A percentile compares a stretch with the other conserved stretches of the same genome.
These are phyloP conservation scores for Pilasporangium apinafurcum DNA, from an alignment of 352 stramenopile genomes.

Conservation along the genomic window DNA sequence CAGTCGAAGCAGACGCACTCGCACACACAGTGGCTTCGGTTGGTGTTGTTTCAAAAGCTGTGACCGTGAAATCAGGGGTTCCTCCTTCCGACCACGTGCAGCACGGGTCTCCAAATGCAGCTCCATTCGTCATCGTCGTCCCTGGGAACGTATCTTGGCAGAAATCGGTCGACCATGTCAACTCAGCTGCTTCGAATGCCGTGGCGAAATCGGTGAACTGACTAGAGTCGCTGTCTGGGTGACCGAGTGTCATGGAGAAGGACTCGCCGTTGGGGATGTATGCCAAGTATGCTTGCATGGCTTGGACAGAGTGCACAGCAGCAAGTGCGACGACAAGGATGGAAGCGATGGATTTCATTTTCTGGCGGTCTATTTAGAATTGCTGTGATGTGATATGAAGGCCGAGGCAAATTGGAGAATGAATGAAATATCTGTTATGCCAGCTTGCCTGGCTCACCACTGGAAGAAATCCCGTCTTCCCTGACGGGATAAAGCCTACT, in stretches of 20 bases:
- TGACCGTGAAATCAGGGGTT: conserved; percentile 19
- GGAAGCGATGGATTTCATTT: no score
- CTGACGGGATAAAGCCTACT: no score
- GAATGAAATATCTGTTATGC: no score
- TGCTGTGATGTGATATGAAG: no score
- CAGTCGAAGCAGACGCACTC: no score
- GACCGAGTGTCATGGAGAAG: conserved; percentile 6
- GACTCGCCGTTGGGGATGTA: conserved; percentile 8
- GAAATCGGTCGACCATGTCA: conserved; percentile 19
- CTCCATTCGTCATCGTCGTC: conserved; percentile 23
- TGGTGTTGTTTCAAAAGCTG: no score
- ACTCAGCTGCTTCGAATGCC: no score
- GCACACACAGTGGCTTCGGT: no score
- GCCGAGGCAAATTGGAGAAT: no score
- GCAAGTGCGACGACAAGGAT: conserved; percentile 68
- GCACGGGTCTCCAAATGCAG: conserved; percentile 18
- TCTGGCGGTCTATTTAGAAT: no score
- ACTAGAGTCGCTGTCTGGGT: conserved; percentile 3
- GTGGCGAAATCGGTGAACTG: conserved; percentile 24
- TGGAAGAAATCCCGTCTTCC: no score
- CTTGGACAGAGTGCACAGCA: conserved; percentile 27
- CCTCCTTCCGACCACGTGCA: conserved; percentile 27
- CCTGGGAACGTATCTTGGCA: conserved; percentile 29
- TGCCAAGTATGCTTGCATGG: conserved; percentile 5
- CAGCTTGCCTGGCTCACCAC: no score